Base-by-base conservation (phyloP, 495 filamentous ascomycete species). In the Chaetomium tenue region DNA sequence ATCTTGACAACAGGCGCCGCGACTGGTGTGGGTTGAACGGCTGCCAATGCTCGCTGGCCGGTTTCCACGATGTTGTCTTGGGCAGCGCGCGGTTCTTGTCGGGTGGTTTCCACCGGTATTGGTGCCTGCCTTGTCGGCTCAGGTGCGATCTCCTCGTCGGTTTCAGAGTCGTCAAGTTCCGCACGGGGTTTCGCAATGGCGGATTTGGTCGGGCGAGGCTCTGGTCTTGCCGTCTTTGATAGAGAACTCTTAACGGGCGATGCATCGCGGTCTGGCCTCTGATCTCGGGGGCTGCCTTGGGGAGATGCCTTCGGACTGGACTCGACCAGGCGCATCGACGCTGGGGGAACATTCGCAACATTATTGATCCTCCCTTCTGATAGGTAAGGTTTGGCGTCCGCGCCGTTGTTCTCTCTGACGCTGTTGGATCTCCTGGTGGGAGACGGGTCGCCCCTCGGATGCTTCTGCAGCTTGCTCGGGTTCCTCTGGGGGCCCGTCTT, bases 381-480 rank as follows among this genome's bases (percentile, higher is more conserved):
- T n/a, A 75, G 26, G 63, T 71, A 72, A 2, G 71, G 53, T 50
- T 71, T 53, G 64, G 69, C 23, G 66, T 71, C 74, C 68, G 72
- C 70, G 63, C 50, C 75, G 61, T 63, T 66, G 61, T 63, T 66
- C 63, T 70, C 66, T 25, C 62, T 60, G 58, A 59, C 53, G 23
- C 44, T 55, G 40, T 63, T 64, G 46, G 78, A 63, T 60, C 79
- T 83, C 48, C 77, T 74, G 23, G 75, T 81, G n/a, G 85, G 79
- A 44, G 84, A 85, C 8, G 81, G 73, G 7, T 84, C 84, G 13
- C 75, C 68, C 12, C 83, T 81, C 3, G 84, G 81, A 30, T 77
- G 84, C 72, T 93, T 94, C 71, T 93, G 90, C 63, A 93, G 78
- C 72, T 93, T 94, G 75, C 87, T 85, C 8, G 82, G 74, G 52